These are phyloP conservation scores for Chlorophyllum brunneum DNA, from an alignment of 768 basidiomycete genomes.

Conservation along the genomic window DNA sequence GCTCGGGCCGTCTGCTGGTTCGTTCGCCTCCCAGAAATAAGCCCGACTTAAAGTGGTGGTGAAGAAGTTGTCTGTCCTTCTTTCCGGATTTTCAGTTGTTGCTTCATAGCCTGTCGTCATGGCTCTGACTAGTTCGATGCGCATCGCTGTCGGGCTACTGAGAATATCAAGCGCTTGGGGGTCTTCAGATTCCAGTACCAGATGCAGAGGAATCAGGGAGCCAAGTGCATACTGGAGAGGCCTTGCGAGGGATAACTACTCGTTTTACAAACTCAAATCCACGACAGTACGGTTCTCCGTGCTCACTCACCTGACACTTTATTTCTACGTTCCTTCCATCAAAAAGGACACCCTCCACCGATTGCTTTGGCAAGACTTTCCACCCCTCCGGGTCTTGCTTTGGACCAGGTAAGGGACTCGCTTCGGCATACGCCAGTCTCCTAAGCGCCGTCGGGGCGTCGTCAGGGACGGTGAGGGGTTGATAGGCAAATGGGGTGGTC, in stretches of 20 bases:
- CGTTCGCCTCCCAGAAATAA: slow-evolving; percentile 40
- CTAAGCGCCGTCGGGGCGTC: slow-evolving; percentile 33
- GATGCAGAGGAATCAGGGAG: slow-evolving; percentile 44
- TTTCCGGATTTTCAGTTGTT: slow-evolving; percentile 30
- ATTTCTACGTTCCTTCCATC: slow-evolving; percentile 27
- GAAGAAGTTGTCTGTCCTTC: slow-evolving; percentile 47
- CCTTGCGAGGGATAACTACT: slow-evolving; percentile 46
- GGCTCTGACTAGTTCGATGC: slow-evolving; percentile 41
- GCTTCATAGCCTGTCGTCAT: slow-evolving; percentile 48
- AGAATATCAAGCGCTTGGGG: slow-evolving; percentile 48
- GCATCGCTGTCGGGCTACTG: slow-evolving; percentile 33
- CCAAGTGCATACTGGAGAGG: slow-evolving; percentile 50
- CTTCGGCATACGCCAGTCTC: slow-evolving; percentile 30
- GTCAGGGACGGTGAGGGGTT: slow-evolving; percentile 28
- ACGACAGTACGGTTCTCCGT: neutral
- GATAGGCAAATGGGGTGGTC: slow-evolving; percentile 27
- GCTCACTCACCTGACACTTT: slow-evolving; percentile 27
- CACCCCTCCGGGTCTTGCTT: slow-evolving; percentile 34
- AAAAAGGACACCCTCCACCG: slow-evolving; percentile 31
- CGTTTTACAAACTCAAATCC: neutral
- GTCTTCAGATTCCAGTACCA: slow-evolving; percentile 44
- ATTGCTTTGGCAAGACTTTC: slow-evolving; percentile 27
- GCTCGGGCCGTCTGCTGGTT: neutral
- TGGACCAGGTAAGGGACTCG: slow-evolving; percentile 28
- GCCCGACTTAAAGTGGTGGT: slow-evolving; percentile 35